Evolutionary conservation across 495 filamentous ascomycete species (phyloP).

Genomic region (Patellaria atrata): DNA sequence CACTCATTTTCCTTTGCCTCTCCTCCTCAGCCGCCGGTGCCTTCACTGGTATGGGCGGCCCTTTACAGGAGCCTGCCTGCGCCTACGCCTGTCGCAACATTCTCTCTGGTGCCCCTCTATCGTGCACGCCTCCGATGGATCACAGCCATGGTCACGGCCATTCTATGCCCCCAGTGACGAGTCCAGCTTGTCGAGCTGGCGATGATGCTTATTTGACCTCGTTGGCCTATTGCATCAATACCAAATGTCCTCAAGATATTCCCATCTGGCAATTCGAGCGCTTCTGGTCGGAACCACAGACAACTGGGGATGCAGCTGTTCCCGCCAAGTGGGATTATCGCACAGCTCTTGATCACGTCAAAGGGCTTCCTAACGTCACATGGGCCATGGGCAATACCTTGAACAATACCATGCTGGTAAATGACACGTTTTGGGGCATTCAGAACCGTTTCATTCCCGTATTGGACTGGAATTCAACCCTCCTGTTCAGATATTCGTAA

Average conservation of each 20-base stretch:
- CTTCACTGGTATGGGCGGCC: conserved; percentile 6
- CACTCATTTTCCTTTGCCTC: no score
- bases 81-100: conserved; percentile 3
- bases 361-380: neutral
- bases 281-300: conserved; percentile 5
- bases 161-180: no score
- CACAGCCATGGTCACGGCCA: conserved; percentile 1
- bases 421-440: conserved; percentile 2
- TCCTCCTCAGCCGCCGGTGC: no score
- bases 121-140: neutral
- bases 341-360: neutral
- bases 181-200: conserved; percentile 3
- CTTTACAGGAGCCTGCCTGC: conserved; percentile 4
- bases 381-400: conserved; percentile 4
- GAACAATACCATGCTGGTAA: conserved; percentile 1
- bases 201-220: conserved; percentile 6
- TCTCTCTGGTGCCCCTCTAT: conserved; percentile 1
- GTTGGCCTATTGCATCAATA: conserved; percentile 8
- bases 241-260: conserved; percentile 4
- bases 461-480: no score
- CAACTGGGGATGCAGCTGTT: conserved; percentile 4
- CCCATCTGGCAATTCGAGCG: conserved; percentile 1
- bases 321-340: conserved; percentile 5
- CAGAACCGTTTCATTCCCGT: conserved; percentile 5
- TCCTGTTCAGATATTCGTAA: conserved; percentile 4